These are phyloP conservation scores for Orbilia brochopaga DNA, from an alignment of 2,329 filamentous ascomycete species.

Conservation along the genomic window DNA sequence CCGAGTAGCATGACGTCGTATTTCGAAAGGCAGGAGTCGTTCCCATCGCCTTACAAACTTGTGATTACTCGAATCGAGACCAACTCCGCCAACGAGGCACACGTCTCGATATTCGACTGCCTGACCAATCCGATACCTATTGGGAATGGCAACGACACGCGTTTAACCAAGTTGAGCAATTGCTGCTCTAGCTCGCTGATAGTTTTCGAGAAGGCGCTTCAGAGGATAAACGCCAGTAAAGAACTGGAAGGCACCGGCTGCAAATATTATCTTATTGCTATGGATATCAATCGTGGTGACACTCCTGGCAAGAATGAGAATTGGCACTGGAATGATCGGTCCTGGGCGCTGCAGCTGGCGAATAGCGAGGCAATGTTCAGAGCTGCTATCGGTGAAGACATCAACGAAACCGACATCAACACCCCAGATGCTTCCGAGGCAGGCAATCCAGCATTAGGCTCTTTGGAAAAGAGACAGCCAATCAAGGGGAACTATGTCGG, in stretches of 20 bases:
- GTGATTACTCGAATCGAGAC: slow-evolving; percentile 1
- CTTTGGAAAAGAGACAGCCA: no score
- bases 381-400: background rate
- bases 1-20: no score
- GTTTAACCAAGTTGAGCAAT: background rate
- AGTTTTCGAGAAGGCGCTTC: background rate
- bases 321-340: background rate
- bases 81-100: background rate
- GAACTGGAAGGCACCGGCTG: background rate
- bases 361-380: background rate
- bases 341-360: background rate
- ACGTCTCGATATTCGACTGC: background rate
- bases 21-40: background rate
- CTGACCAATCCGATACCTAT: background rate
- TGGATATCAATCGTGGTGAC: background rate
- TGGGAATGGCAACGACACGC: background rate
- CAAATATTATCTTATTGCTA: slow-evolving; percentile 6
- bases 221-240: background rate
- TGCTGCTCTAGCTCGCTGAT: background rate
- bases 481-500: no score
- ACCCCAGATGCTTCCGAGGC: no score
- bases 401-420: no score
- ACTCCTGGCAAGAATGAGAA: background rate
- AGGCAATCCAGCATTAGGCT: no score
- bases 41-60: slow-evolving; percentile 11